Evolutionary conservation across 108 stramenopile species (phyloP), one percentile per base, ranked within the genome.

Genomic region (Nannochloropsis granulata): DNA sequence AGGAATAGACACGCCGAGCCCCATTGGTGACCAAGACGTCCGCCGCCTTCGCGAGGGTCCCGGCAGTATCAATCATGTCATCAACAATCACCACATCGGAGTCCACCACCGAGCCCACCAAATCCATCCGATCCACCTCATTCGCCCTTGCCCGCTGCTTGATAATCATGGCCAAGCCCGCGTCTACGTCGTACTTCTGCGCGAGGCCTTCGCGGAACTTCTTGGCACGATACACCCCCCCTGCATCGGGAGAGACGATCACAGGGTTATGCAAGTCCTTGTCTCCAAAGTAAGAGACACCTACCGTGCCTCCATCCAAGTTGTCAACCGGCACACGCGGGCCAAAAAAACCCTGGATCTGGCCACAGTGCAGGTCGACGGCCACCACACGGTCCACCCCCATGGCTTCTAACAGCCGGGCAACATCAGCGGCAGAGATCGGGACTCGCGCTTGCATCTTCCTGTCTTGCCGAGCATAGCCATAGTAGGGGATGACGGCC

Each of bases 21-120:
- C 99, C 99, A 83, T 95, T 93, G 43, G 91, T 94, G 79, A 92
- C 90, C 78, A 99, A 91, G 45, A 96, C 95, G 88, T 96, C 95
- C 16, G 98, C 98, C 43, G 99, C 99, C 92, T 97, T 97, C 92
- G 97, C 98, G 25, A 99, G 92, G 8, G 99, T 99, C 44, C 98
- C 88, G 43, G 97, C 98, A 24, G 99, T 99, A 92, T 99, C 98
- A 87, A 99, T 98, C 95, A 99, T 99, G 89, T 98, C 99, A 89
- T 99, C 99, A 19, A 99, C 99, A 83, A 99, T 94, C 85, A 99
- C 97, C 82, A 95, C 96, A 90, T 99, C 99, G 83, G 94, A 96
- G 90, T 95, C 97, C 79, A 91, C 93, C 45, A 99, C 99, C 82
- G 96, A 94, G 44, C 99, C 99, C 13, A 99, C 99, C 82, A 99